Conservation (phyloP, 208 protist species). For the Sergeia podlipaevii region DNA sequence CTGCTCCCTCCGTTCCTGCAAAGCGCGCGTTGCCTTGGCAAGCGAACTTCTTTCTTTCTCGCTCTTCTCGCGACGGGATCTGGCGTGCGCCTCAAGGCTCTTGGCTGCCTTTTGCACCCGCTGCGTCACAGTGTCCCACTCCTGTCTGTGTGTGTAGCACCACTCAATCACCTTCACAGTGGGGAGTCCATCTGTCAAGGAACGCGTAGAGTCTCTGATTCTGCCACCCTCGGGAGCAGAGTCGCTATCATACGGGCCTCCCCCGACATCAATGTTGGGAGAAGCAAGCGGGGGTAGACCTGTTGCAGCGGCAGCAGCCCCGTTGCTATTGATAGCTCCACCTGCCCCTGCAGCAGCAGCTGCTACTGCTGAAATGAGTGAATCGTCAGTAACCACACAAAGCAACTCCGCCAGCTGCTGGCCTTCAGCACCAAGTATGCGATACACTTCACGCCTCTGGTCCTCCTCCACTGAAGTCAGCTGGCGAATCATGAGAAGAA, state of each 20-base stretch:
- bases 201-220: too few relatives aligned
- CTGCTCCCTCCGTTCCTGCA: slow-evolving; percentile 19
- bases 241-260: too few relatives aligned
- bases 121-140: slow-evolving; percentile 16
- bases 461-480: slow-evolving; percentile 34
- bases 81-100: background rate
- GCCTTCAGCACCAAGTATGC: slow-evolving; percentile 33
- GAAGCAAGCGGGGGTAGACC: background rate
- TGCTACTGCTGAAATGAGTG: background rate
- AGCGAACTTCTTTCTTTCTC: background rate
- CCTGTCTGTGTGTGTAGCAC: slow-evolving; percentile 19
- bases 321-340: background rate
- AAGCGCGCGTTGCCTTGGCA: slow-evolving; percentile 9
- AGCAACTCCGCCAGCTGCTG: slow-evolving; percentile 43
- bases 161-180: slow-evolving; percentile 54
- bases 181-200: slow-evolving; percentile 13
- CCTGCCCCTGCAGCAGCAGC: background rate
- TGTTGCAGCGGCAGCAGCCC: background rate
- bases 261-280: too few relatives aligned
- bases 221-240: too few relatives aligned
- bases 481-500: slow-evolving; percentile 49
- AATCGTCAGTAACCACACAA: slow-evolving; percentile 7
- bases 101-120: slow-evolving; percentile 9
- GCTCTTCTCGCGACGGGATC: slow-evolving; percentile 1
- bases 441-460: slow-evolving; percentile 33